These are phyloP conservation scores for Auxenochlorella protothecoides DNA, from an alignment of 139 green algal species.

Conservation along the genomic window DNA sequence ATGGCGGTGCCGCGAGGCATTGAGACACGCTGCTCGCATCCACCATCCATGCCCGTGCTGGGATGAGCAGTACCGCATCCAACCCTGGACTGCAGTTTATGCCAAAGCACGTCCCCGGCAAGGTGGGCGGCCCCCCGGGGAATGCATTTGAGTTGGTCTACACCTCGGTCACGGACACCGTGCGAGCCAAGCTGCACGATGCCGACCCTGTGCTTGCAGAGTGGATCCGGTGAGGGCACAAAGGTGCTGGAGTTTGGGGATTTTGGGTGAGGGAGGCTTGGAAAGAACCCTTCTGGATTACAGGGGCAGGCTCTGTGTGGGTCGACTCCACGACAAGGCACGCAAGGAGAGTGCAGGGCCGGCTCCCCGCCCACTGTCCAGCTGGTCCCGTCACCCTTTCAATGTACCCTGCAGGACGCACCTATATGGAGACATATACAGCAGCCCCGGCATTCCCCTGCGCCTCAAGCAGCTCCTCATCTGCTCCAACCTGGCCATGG, in stretches of 20 bases:
- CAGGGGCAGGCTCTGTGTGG: too few species aligned
- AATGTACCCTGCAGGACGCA: constrained; percentile 23
- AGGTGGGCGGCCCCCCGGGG: constrained; percentile 38
- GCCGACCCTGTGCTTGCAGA: constrained; percentile 38
- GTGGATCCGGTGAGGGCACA: constrained; percentile 33
- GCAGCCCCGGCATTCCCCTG: constrained; percentile 34
- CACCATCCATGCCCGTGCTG: neutral
- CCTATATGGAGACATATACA: constrained; percentile 55
- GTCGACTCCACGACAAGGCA: too few species aligned
- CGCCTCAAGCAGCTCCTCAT: constrained; percentile 46
- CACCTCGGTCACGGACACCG: constrained; percentile 24
- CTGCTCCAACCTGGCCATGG: constrained; percentile 32
- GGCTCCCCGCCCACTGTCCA: too few species aligned
- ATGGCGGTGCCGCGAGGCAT: too few species aligned
- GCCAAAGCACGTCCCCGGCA: constrained; percentile 31
- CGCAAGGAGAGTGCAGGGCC: too few species aligned
- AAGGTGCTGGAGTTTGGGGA: neutral
- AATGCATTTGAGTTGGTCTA: constrained; percentile 61
- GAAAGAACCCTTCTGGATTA: too few species aligned
- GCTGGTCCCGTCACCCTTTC: too few species aligned
- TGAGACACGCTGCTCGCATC: neutral
- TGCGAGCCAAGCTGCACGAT: constrained; percentile 36
- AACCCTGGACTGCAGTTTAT: constrained; percentile 17
- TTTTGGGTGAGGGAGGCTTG: too few species aligned
- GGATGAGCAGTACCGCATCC: neutral